These are phyloP conservation scores for Croton setiger DNA, from an alignment of 441 rosid species.

Conservation along the genomic window DNA sequence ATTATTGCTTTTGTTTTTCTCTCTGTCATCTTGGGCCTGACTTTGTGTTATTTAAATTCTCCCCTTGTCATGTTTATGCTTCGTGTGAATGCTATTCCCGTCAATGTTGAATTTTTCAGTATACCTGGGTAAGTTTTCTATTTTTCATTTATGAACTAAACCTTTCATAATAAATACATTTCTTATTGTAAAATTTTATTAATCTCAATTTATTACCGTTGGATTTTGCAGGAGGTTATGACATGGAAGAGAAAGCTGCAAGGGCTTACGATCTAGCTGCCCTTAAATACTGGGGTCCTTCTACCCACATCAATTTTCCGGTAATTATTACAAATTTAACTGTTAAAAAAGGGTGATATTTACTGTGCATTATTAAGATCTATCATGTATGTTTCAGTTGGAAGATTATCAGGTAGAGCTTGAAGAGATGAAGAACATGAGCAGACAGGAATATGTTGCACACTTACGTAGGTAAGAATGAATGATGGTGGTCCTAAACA, in stretches of 20 bases:
- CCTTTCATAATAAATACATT: background rate
- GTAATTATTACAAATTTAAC: slow-evolving; percentile 26
- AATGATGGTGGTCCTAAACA: too few relatives aligned
- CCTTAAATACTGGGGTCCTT: slow-evolving; percentile 94
- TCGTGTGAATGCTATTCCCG: slow-evolving; percentile 34
- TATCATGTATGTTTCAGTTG: slow-evolving; percentile 35
- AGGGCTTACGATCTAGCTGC: slow-evolving; percentile 96
- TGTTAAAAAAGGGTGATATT: background rate
- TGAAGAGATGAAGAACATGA: slow-evolving; percentile 93
- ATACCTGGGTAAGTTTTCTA: slow-evolving; percentile 55
- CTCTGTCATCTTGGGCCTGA: slow-evolving; percentile 29
- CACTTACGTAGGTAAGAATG: slow-evolving; percentile 62
- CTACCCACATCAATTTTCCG: slow-evolving; percentile 81
- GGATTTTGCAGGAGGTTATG: slow-evolving; percentile 68
- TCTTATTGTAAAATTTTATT: background rate
- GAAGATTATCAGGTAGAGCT: slow-evolving; percentile 71
- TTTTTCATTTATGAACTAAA: background rate
- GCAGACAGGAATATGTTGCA: slow-evolving; percentile 89
- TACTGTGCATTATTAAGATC: background rate
- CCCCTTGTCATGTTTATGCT: slow-evolving; percentile 32
- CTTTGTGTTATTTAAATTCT: slow-evolving; percentile 15
- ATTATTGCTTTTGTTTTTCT: slow-evolving; percentile 15
- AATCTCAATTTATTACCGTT: background rate
- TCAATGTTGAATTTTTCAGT: slow-evolving; percentile 41
- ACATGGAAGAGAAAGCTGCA: slow-evolving; percentile 96